phyloP scores from a whole-genome alignment of 257 asterid genomes.

The Perilla frutescens region DNA sequence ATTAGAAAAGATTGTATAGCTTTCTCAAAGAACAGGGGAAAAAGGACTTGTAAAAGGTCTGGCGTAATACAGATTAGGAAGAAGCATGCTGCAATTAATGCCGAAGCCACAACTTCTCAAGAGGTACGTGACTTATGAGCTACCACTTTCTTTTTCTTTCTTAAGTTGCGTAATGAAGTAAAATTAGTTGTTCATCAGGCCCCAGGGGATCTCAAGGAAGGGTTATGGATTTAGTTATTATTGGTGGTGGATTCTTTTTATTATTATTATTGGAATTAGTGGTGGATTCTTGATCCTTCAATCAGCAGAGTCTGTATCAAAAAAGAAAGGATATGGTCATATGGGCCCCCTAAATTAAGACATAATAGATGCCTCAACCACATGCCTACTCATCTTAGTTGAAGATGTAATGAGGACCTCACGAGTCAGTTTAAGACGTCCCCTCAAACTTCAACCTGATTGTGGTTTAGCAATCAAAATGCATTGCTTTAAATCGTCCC shows the following conservation, averaged over 20 bases:
- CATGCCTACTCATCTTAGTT: constrained; percentile 29
- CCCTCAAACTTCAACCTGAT: constrained; percentile 27
- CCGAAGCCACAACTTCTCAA: constrained; percentile 22
- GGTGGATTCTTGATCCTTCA: constrained; percentile 28
- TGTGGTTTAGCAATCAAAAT: neutral
- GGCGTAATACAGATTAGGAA: neutral
- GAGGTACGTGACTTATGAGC: constrained; percentile 42
- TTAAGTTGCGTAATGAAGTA: constrained; percentile 20
- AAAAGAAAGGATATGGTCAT: constrained; percentile 40
- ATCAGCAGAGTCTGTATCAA: constrained; percentile 26
- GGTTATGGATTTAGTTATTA: constrained; percentile 26
- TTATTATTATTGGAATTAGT: constrained; percentile 3
- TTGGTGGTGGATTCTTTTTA: constrained; percentile 20
- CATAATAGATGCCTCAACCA: constrained; percentile 46
- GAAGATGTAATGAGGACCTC: constrained; percentile 36
- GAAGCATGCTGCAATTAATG: constrained; percentile 37
- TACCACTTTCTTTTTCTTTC: constrained; percentile 25
- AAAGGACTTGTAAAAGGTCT: neutral
- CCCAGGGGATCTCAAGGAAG: constrained; percentile 18
- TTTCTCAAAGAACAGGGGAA: constrained; percentile 8
- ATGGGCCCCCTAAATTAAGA: constrained; percentile 46
- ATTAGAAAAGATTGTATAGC: neutral
- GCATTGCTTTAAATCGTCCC: constrained; percentile 37
- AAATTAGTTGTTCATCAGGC: neutral
- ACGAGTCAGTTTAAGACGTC: constrained; percentile 34